phyloP scores from a whole-genome alignment of 805 yeast genomes.

The Naumovozyma baii region DNA sequence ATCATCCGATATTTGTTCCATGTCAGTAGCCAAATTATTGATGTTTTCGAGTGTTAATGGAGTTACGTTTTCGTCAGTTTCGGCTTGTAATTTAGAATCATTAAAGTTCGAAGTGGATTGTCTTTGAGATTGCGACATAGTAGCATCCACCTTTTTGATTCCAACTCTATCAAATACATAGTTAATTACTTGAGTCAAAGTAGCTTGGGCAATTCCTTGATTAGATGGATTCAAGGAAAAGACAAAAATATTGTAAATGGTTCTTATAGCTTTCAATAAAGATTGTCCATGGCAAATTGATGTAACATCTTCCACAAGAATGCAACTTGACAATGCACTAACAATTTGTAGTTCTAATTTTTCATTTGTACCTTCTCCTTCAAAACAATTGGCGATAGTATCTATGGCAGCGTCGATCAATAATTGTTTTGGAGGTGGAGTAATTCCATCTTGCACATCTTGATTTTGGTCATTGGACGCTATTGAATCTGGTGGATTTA shows the following conservation, averaged over 20 bases:
- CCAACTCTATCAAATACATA: constrained; percentile 66
- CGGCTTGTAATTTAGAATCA: too few species aligned
- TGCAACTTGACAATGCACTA: constrained; percentile 82
- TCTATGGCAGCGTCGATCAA: constrained; percentile 76
- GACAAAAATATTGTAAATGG: constrained; percentile 84
- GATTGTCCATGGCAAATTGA: constrained; percentile 77
- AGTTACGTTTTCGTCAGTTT: neutral
- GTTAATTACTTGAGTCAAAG: constrained; percentile 80
- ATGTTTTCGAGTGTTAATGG: constrained; percentile 52
- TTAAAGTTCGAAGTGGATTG: neutral
- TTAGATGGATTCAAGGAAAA: constrained; percentile 71
- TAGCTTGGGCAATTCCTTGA: constrained; percentile 93
- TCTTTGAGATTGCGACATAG: neutral
- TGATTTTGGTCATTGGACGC: constrained; percentile 25
- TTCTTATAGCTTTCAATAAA: constrained; percentile 81
- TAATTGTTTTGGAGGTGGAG: constrained; percentile 45
- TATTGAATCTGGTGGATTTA: constrained; percentile 36
- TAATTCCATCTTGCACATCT: constrained; percentile 31
- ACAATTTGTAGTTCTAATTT: constrained; percentile 86
- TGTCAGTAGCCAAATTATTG: constrained; percentile 47
- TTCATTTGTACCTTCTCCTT: constrained; percentile 87
- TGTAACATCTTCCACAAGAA: constrained; percentile 67
- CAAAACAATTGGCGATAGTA: constrained; percentile 75
- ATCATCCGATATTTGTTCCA: constrained; percentile 43
- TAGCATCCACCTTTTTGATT: constrained; percentile 10